Evolutionary conservation across 495 filamentous ascomycete species (phyloP), one percentile per base, ranked within the genome.

Genomic region (Pyronema omphalodes): DNA sequence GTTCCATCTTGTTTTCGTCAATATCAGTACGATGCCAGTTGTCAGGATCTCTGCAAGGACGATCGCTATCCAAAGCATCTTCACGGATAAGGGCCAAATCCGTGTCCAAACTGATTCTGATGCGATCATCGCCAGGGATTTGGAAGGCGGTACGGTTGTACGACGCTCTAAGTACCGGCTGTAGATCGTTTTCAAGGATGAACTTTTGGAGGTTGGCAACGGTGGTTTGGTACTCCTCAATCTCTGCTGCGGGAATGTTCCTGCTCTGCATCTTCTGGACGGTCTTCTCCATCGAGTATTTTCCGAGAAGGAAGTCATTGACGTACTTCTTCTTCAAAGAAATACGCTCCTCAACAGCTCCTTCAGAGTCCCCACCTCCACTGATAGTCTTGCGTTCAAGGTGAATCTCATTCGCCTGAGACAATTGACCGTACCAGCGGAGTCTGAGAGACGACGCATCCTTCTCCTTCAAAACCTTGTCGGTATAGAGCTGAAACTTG

Each of bases 131-230:
- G 5, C 85, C 82, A 11, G 91, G 91, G 44, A 95, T 93, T 64
- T 98, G 89, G 73, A 95, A 98, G 3, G 91, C 91, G 0, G 88
- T 93, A 40, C 93, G 83, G 9, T 80, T 86, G 65, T 96, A 96
- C 67, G 91, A 93, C 49, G 91, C 93, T 17, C 91, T 79, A 37
- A 96, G 68, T 54, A 93, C 76, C 6, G 91, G 91, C 66, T 88
- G 76, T 37, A 98, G 73, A 53, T 83, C 75, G 60, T 83, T 74
- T 34, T 82, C 76, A 58, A 78, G 76, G 64, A 94, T 80, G 60
- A 91, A 89, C 0, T 73, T 71, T 65, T 94, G 86, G 49, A 96
- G 76, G 51, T 81, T 79, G 44, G 82, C 71, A 11, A 91, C 86
- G 9, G 83, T 78, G 17, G 72, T 70, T 63, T 83, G 76, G 57